A percentile compares a stretch with the other conserved stretches of the same genome.
phyloP scores from a whole-genome alignment of 192 early-diverging fungal species.

The Rhizoclosmatium sp. region DNA sequence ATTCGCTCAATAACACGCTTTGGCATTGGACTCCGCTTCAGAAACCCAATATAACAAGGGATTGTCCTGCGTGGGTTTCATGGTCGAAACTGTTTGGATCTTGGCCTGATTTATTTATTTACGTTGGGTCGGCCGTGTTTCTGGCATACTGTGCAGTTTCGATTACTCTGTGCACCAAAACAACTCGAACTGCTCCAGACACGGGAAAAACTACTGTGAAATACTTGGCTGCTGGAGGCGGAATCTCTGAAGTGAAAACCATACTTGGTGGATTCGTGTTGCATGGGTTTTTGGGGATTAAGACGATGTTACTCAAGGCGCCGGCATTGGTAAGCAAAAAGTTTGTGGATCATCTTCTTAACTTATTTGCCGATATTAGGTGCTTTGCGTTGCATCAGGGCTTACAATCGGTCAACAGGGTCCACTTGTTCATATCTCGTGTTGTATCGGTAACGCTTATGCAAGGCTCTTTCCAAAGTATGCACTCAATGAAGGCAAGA shows the following conservation, averaged over 20 bases:
- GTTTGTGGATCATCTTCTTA: background rate
- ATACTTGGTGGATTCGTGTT: conserved; percentile 95
- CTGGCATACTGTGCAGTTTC: background rate
- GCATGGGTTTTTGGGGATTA: conserved; percentile 82
- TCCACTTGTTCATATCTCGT: conserved; percentile 90
- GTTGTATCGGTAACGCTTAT: conserved; percentile 85
- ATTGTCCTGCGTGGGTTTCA: conserved; percentile 4
- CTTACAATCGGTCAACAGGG: conserved; percentile 66
- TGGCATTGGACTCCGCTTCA: background rate
- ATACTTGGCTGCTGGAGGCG: conserved; percentile 65
- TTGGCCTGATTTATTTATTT: background rate
- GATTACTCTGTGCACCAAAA: background rate
- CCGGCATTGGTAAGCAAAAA: conserved; percentile 68
- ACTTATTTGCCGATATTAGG: conserved; percentile 11
- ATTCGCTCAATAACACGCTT: background rate
- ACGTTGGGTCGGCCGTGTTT: background rate
- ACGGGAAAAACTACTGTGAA: conserved; percentile 7
- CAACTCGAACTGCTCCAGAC: background rate
- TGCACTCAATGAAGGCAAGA: conserved; percentile 72
- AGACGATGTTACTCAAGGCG: conserved; percentile 84
- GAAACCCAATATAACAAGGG: background rate
- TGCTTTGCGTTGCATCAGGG: conserved; percentile 46
- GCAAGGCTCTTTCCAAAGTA: conserved; percentile 79
- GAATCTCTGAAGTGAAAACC: conserved; percentile 87
- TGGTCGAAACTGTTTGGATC: conserved; percentile 1